Conservation (phyloP, 352 stramenopile genomes). For the Aphanomyces euteiches region DNA sequence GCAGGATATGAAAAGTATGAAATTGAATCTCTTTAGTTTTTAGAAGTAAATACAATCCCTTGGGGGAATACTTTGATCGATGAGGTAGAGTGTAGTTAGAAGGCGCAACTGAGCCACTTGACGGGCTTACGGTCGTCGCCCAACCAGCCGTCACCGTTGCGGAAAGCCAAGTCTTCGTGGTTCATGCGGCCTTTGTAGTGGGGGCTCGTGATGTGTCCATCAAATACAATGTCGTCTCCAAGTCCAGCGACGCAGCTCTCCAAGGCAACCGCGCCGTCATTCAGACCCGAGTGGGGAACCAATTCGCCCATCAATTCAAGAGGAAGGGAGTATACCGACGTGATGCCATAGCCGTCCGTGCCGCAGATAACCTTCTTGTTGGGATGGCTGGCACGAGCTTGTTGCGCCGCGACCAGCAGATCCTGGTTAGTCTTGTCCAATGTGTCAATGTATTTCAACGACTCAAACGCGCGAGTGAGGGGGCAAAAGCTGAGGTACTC, state of each 20-base stretch:
- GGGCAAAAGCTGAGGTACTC: background rate
- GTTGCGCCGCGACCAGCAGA: background rate
- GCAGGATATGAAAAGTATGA: too few relatives aligned
- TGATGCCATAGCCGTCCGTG: background rate
- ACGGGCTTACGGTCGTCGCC: too few relatives aligned
- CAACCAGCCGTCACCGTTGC: slow-evolving; percentile 28
- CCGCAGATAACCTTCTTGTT: background rate
- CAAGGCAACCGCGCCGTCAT: slow-evolving; percentile 40
- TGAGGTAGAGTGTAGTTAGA: too few relatives aligned
- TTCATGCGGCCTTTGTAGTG: slow-evolving; percentile 39
- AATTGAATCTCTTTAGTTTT: too few relatives aligned
- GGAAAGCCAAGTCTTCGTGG: slow-evolving; percentile 35
- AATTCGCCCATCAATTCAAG: background rate
- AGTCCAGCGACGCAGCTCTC: slow-evolving; percentile 34
- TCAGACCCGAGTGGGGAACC: background rate
- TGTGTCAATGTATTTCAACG: background rate
- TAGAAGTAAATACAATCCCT: too few relatives aligned
- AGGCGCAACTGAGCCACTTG: too few relatives aligned
- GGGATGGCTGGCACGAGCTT: background rate
- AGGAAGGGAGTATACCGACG: too few relatives aligned
- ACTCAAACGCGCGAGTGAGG: background rate
- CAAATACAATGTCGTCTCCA: background rate
- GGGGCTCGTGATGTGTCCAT: slow-evolving; percentile 16
- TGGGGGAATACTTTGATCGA: too few relatives aligned
- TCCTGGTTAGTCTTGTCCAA: background rate